Evolutionary conservation across 768 basidiomycete species (phyloP).

Genomic region (Fomitopsis pulvina): DNA sequence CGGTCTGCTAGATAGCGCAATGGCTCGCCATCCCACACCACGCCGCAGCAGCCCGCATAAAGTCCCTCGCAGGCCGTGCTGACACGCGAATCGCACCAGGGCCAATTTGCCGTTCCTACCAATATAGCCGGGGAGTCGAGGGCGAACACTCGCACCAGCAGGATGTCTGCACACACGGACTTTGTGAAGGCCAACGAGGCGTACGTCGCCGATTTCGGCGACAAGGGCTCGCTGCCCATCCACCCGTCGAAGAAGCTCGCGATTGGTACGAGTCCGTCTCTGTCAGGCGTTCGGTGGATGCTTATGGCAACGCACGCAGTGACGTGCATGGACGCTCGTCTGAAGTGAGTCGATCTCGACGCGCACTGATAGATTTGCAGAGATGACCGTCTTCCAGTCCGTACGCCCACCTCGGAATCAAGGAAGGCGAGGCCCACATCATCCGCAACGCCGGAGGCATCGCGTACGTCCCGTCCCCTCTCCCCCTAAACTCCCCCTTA

Average conservation of each 20-base stretch:
- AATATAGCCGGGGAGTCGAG: background rate
- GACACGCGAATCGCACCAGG: background rate
- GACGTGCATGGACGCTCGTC: conserved; percentile 71
- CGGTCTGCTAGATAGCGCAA: background rate
- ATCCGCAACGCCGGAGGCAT: conserved; percentile 70
- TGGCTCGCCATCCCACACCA: background rate
- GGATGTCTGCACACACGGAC: conserved; percentile 23
- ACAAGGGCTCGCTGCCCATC: conserved; percentile 33
- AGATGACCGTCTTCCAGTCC: conserved; percentile 31
- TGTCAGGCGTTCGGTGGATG: background rate
- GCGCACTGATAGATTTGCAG: conserved; percentile 1
- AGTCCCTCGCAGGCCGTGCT: background rate
- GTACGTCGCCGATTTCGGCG: conserved; percentile 41
- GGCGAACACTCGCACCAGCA: background rate
- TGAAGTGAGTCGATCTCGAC: conserved; percentile 37
- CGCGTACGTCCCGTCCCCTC: conserved; percentile 35
- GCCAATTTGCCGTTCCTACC: background rate
- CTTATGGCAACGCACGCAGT: conserved; percentile 25
- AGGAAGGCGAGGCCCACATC: conserved; percentile 64
- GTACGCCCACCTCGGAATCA: conserved; percentile 50
- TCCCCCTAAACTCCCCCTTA: background rate
- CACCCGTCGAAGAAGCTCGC: conserved; percentile 36
- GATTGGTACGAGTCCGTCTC: conserved; percentile 25
- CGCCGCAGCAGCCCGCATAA: background rate
- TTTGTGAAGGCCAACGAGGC: conserved; percentile 36